phyloP scores from a whole-genome alignment of 192 early-diverging fungal genomes.

The Podila clonocystis region DNA sequence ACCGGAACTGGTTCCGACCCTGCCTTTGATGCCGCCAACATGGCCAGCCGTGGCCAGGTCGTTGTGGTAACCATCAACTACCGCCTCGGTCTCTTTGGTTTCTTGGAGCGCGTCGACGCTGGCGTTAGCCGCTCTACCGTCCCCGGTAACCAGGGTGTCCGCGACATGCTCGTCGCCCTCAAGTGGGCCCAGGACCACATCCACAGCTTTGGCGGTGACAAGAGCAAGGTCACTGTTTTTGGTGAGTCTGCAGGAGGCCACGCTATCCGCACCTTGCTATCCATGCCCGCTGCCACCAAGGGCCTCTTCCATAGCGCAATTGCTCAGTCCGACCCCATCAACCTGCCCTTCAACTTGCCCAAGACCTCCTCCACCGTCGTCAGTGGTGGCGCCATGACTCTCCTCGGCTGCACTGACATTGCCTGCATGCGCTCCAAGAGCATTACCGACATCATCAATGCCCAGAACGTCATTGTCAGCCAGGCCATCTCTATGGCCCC shows the following conservation, averaged over 20 bases:
- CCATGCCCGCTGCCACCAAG: conserved; percentile 51
- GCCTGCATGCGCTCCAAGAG: conserved; percentile 47
- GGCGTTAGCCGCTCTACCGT: conserved; percentile 42
- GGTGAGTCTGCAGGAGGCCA: conserved; percentile 50
- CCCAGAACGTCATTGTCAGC: conserved; percentile 34
- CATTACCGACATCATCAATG: conserved; percentile 23
- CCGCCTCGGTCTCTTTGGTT: conserved; percentile 50
- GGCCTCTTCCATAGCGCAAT: conserved; percentile 47
- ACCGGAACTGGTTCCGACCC: conserved; percentile 48
- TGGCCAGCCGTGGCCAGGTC: conserved; percentile 46
- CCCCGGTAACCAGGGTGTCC: conserved; percentile 49
- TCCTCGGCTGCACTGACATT: conserved; percentile 27
- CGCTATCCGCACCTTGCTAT: conserved; percentile 44
- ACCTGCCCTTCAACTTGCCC: conserved; percentile 42
- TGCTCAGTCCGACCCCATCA: conserved; percentile 42
- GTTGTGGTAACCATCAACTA: conserved; percentile 52
- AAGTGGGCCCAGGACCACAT: conserved; percentile 48
- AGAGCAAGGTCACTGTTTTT: conserved; percentile 42
- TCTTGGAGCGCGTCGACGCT: conserved; percentile 48
- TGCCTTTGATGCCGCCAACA: conserved; percentile 49
- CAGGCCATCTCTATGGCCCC: conserved; percentile 38
- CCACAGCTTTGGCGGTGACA: conserved; percentile 34
- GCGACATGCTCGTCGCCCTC: conserved; percentile 47
- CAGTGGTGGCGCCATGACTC: conserved; percentile 40
- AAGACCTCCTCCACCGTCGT: conserved; percentile 43